Conservation (phyloP, 805 yeast genomes). For the Alloascoidea africana region DNA sequence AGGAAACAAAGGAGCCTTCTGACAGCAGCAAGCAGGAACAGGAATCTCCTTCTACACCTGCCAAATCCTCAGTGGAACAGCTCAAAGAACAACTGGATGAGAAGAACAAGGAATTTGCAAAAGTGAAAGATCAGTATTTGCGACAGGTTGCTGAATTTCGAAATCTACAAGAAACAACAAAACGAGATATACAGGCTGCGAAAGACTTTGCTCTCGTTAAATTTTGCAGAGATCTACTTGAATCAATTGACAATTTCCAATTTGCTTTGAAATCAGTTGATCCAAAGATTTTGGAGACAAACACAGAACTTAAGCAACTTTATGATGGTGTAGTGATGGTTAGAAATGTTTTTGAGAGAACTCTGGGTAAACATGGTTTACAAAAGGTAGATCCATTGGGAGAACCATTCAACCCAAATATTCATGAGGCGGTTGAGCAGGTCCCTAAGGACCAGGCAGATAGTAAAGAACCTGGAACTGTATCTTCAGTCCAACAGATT, state of each 20-base stretch:
- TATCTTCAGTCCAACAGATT: slow-evolving; percentile 82
- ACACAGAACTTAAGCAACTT: slow-evolving; percentile 53
- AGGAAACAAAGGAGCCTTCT: too few relatives aligned
- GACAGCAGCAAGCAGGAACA: slow-evolving; percentile 6
- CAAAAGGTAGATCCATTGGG: slow-evolving; percentile 72
- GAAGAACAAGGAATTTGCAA: slow-evolving; percentile 51
- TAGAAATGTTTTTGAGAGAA: slow-evolving; percentile 70
- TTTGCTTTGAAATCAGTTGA: slow-evolving; percentile 65
- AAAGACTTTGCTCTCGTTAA: slow-evolving; percentile 84
- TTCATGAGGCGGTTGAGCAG: slow-evolving; percentile 87
- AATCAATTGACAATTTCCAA: slow-evolving; percentile 80
- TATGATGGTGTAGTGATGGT: slow-evolving; percentile 90
- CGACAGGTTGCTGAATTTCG: slow-evolving; percentile 88
- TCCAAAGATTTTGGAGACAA: slow-evolving; percentile 29
- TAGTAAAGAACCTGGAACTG: slow-evolving; percentile 89
- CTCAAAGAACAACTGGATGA: slow-evolving; percentile 37
- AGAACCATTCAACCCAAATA: slow-evolving; percentile 78
- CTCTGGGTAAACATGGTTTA: slow-evolving; percentile 68
- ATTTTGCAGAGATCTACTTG: slow-evolving; percentile 80
- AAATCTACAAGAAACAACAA: slow-evolving; percentile 80
- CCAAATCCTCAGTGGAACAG: slow-evolving; percentile 15
- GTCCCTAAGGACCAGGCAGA: slow-evolving; percentile 72
- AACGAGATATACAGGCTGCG: slow-evolving; percentile 75
- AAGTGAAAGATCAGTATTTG: slow-evolving; percentile 67
- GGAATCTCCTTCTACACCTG: slow-evolving; percentile 8